A percentile compares a stretch with the other conserved stretches of the same genome.
These are phyloP conservation scores for Saccharomyces cerevisiae DNA, from an alignment of 805 yeast genomes.

Conservation along the genomic window DNA sequence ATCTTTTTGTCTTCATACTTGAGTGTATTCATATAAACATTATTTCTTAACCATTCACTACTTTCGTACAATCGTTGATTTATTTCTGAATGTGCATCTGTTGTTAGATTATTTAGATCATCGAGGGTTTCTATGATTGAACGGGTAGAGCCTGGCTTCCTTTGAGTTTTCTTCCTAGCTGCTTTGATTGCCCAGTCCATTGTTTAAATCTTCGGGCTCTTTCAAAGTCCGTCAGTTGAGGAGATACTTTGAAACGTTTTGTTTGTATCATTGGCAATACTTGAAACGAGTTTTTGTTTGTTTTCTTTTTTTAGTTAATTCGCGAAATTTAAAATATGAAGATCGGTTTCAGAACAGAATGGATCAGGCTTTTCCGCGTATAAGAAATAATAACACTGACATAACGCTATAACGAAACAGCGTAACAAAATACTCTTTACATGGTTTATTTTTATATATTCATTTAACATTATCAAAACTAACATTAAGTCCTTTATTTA, in stretches of 20 bases:
- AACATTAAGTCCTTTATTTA: not conserved
- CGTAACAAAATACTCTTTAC: not conserved
- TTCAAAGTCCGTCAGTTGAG: not conserved
- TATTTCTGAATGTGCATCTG: constrained; percentile 16
- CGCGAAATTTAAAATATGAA: not conserved
- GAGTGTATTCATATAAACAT: not conserved
- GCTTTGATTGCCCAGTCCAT: constrained; percentile 30
- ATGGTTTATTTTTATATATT: not conserved
- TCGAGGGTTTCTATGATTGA: constrained; percentile 28
- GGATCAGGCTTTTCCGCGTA: not conserved
- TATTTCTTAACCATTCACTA: constrained; percentile 16
- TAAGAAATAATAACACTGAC: not conserved
- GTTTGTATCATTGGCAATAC: not conserved
- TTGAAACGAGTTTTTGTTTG: not conserved
- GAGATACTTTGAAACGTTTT: not conserved
- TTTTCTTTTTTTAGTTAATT: not conserved
- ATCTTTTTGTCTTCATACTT: not conserved
- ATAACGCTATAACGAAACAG: not conserved
- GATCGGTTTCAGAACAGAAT: not conserved
- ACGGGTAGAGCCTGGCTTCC: constrained; percentile 24
- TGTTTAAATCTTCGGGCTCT: not conserved
- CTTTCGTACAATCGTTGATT: constrained; percentile 13
- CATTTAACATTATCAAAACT: not conserved
- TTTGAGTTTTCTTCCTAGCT: constrained; percentile 23
- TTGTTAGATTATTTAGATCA: constrained; percentile 17